Evolutionary conservation across 176 grass and related monocot genomes (phyloP), one percentile per base, ranked within the genome.

Genomic region (Oryza brachyantha): DNA sequence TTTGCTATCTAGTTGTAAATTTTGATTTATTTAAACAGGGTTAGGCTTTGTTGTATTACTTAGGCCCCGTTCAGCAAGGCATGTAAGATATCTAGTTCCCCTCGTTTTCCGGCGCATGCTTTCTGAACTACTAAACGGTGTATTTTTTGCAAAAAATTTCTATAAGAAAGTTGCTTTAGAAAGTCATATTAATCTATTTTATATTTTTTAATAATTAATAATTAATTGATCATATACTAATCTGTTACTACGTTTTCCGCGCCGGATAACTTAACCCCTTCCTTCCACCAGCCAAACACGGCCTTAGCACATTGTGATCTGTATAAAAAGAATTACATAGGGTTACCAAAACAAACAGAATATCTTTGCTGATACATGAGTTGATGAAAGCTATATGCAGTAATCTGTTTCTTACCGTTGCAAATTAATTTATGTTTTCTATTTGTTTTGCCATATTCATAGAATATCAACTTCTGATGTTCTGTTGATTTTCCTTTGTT

Each of bases 341-440:
- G 42, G 58, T 54, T 71, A 10, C 16, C 34, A 57, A 19, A 46
- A 34, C 64, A 52, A 52, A 52, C 48, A 52, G 48, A 55, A 39
- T 22, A 29, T 61, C 0, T 0, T 45, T 83, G 74, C 3, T 74
- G 60, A 61, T 16, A 61, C 19, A 68, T 50, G 61, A 7, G 29
- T 13, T 48, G 22, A 58, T 87, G 35, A 57, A 50, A 69, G 61
- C 31, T 70, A 61, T 50, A 78, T 83, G 46, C 37, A 36, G 32
- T 54, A 13, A 25, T 46, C 63, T 25, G 25, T 34, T 81, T 80
- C 54, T 46, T 68, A n/a, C 37, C 5, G 6, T 13, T 73, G 61
- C 61, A 78, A 61, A 32, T n/a, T 38, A 73, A 19, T 39, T 48
- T 57, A 67, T 21, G 7, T 41, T 61, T 66, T 43, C 37, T 19